Conservation (phyloP, 2,329 filamentous ascomycete genomes). For the Fusarium albidum region DNA sequence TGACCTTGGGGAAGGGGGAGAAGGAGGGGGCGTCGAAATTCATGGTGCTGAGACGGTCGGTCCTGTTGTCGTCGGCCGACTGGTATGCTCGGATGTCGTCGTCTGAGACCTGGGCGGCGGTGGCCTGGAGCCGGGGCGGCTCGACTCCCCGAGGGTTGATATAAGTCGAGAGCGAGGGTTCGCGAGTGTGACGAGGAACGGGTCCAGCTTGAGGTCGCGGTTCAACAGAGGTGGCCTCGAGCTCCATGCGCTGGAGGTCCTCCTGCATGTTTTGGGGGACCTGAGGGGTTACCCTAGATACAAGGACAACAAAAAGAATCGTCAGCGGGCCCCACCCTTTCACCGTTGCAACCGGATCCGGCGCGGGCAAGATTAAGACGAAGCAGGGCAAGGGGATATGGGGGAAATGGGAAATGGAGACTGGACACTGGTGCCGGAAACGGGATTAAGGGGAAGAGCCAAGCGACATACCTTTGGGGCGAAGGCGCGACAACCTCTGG, state of each 20-base stretch:
- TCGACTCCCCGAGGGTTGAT: constrained; percentile 42
- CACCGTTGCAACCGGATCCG: constrained; percentile 40
- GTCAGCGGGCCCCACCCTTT: constrained; percentile 50
- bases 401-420: constrained; percentile 30
- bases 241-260: constrained; percentile 89
- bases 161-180: constrained; percentile 54
- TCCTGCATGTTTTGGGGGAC: constrained; percentile 97
- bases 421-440: constrained; percentile 28
- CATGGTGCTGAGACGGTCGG: constrained; percentile 51
- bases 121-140: constrained; percentile 42
- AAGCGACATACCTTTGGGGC: constrained; percentile 61
- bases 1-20: constrained; percentile 89
- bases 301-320: constrained; percentile 43
- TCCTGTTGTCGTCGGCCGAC: constrained; percentile 46
- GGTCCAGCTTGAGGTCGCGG: constrained; percentile 44
- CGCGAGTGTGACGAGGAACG: constrained; percentile 50
- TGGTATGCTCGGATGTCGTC: constrained; percentile 51
- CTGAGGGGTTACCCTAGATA: constrained; percentile 85
- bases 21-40: constrained; percentile 75
- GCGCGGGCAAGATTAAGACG: constrained; percentile 33
- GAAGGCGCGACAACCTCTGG: constrained; percentile 66
- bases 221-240: constrained; percentile 69
- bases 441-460: constrained; percentile 24
- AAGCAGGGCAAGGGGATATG: constrained; percentile 23
- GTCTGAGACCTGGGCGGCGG: constrained; percentile 44